Evolutionary conservation across 2,329 filamentous ascomycete species (phyloP).

Genomic region (Orbilia oligospora): DNA sequence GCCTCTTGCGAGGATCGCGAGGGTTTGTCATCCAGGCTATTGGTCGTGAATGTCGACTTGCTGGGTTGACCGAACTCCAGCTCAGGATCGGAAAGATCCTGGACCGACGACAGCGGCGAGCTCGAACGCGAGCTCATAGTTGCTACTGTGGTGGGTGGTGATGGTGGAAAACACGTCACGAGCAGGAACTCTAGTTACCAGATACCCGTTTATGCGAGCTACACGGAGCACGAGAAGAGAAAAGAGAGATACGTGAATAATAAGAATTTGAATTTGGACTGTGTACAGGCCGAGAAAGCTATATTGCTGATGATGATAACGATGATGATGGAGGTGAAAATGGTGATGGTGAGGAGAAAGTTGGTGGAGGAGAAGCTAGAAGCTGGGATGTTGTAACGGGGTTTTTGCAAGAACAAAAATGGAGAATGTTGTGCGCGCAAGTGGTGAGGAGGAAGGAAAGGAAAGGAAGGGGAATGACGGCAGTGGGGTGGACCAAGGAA

Average conservation of each 20-base stretch:
- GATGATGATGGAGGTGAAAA: background rate
- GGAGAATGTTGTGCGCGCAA: slow-evolving; percentile 4
- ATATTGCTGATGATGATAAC: background rate
- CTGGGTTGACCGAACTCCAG: slow-evolving; percentile 44
- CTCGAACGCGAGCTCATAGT: slow-evolving; percentile 59
- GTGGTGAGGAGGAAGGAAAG: slow-evolving; percentile 8
- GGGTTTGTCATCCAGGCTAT: slow-evolving; percentile 39
- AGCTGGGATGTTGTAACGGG: slow-evolving; percentile 13
- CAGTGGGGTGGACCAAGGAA: slow-evolving; percentile 50
- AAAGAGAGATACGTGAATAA: slow-evolving; percentile 9
- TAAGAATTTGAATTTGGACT: slow-evolving; percentile 19
- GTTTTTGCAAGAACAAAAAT: slow-evolving; percentile 1
- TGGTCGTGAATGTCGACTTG: slow-evolving; percentile 38
- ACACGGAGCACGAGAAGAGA: slow-evolving; percentile 4
- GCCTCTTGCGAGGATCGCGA: slow-evolving; percentile 43
- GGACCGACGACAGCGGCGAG: slow-evolving; percentile 56
- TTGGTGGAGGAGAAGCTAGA: slow-evolving; percentile 23
- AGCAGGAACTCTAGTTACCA: background rate
- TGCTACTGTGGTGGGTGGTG: background rate
- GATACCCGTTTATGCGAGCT: background rate
- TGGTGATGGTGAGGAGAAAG: slow-evolving; percentile 7
- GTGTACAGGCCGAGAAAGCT: slow-evolving; percentile 16
- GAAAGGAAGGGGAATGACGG: slow-evolving; percentile 45
- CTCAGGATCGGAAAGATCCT: slow-evolving; percentile 57
- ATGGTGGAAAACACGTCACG: slow-evolving; percentile 46